These are phyloP conservation scores for Suillus fuscotomentosus DNA, from an alignment of 768 basidiomycete species.

Conservation along the genomic window DNA sequence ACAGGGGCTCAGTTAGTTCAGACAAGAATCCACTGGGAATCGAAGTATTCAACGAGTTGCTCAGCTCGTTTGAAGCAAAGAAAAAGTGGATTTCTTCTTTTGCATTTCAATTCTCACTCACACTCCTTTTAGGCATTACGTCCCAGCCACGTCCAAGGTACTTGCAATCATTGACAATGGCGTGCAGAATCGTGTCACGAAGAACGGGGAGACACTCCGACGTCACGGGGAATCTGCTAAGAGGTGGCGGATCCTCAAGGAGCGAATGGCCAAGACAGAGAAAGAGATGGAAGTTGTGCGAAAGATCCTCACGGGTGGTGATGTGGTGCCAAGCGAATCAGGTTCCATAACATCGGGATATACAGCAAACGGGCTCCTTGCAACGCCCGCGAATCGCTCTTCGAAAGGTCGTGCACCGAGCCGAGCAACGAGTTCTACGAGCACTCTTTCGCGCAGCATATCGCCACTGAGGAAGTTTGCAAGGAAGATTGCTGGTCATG, in stretches of 20 bases:
- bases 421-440: conserved; percentile 39
- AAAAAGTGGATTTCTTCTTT: conserved; percentile 61
- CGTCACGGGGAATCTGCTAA: conserved; percentile 87
- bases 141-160: conserved; percentile 91
- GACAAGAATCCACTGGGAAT: conserved; percentile 53
- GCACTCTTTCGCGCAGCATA: conserved; percentile 69
- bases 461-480: conserved; percentile 82
- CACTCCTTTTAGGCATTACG: conserved; percentile 69
- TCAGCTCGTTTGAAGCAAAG: conserved; percentile 83
- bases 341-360: conserved; percentile 67
- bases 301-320: conserved; percentile 49
- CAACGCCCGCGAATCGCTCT: conserved; percentile 55
- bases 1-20: conserved; percentile 44
- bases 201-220: conserved; percentile 93
- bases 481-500: conserved; percentile 57
- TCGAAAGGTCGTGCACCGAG: conserved; percentile 40
- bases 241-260: conserved; percentile 78
- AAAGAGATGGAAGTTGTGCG: conserved; percentile 76
- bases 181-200: conserved; percentile 88
- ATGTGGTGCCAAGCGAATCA: conserved; percentile 60
- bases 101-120: conserved; percentile 13
- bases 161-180: conserved; percentile 93
- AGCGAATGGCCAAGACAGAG: conserved; percentile 79
- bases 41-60: conserved; percentile 63
- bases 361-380: conserved; percentile 59